Evolutionary conservation across 345 rosid genomes (phyloP).

Genomic region (Salix arbutifolia): DNA sequence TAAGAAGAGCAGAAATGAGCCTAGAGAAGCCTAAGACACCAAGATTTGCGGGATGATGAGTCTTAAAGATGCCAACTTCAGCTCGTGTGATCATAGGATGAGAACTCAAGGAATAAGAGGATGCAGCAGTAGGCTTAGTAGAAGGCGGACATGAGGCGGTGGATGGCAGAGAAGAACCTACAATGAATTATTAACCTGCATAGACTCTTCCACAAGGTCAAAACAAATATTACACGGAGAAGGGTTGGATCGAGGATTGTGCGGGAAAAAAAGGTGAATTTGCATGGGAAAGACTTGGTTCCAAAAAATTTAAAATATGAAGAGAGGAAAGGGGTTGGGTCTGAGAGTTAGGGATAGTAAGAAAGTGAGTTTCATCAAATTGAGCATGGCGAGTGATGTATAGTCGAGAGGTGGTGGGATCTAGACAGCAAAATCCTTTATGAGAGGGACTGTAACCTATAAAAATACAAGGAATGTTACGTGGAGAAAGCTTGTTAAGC

Average conservation of each 20-base stretch:
- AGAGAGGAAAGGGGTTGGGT: not conserved
- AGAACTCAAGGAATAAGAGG: not conserved
- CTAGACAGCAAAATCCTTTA: not conserved
- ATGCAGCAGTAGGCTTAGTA: not conserved
- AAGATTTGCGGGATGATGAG: not conserved
- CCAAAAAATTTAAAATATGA: not conserved
- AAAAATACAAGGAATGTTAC: not conserved
- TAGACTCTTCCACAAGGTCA: not conserved
- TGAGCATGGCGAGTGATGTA: slow-evolving; percentile 1
- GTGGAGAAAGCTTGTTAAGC: not conserved
- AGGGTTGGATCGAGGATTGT: not conserved
- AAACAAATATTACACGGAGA: not conserved
- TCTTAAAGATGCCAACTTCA: slow-evolving; percentile 9
- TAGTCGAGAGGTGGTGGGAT: not conserved
- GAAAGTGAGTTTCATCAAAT: slow-evolving; percentile 10
- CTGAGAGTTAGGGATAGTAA: not conserved
- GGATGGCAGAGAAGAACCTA: not conserved
- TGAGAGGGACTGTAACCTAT: not conserved
- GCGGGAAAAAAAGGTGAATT: not conserved
- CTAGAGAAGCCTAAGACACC: not conserved
- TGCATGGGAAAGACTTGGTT: not conserved
- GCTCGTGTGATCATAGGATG: slow-evolving; percentile 9
- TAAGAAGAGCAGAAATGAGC: not conserved
- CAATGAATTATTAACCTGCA: slow-evolving; percentile 9
- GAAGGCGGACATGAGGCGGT: too few species aligned